Evolutionary conservation across 2,329 filamentous ascomycete genomes (phyloP), one percentile per base, ranked within the genome.

Genomic region (Trichophyton simii): DNA sequence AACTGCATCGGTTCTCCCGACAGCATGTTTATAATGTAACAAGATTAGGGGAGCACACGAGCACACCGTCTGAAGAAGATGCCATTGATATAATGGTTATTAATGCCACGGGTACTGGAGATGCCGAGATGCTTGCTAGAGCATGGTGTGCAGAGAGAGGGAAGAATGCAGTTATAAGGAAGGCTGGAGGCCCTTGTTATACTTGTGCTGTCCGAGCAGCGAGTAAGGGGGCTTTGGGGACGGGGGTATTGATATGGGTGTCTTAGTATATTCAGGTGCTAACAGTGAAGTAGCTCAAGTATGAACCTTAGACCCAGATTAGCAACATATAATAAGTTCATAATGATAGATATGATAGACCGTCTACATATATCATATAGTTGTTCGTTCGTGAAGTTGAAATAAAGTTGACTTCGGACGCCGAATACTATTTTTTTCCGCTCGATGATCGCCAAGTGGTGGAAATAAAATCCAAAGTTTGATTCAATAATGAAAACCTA

Each of bases 141-240:
- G 55, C 60, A 15, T 58, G 55, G 55, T 61, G 60, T 31, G 38
- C 60, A 18, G 55, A 58, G 55, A 61, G 44, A 31, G 60, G 54
- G 13, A 58, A 57, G 20, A 48, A 59, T 54, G 55, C 60, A 11
- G 2, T 61, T 22, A 42, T 59, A n/a, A 58, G 60, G 44, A 58
- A 42, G 31, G 38, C 41, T 0, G 60, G 58, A 34, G 52, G 58
- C 15, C 58, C 52, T 36, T 61, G 60, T 38, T 61, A 61, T 58
- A 36, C 41, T 6, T 61, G 60, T 9, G 55, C 60, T 22, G 42
- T 61, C n/a, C 44, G 7, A 18, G 44, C 44, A 11, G 44, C 44
- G 20, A 20, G 44, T 25, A 48, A 48, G 44, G 42, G 42, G 20
- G 44, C 44, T 18, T 11, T 48, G 8, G 44, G 44, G 11, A 25